Conservation (phyloP, 495 filamentous ascomycete species). For the Penicillium bialowiezense region DNA sequence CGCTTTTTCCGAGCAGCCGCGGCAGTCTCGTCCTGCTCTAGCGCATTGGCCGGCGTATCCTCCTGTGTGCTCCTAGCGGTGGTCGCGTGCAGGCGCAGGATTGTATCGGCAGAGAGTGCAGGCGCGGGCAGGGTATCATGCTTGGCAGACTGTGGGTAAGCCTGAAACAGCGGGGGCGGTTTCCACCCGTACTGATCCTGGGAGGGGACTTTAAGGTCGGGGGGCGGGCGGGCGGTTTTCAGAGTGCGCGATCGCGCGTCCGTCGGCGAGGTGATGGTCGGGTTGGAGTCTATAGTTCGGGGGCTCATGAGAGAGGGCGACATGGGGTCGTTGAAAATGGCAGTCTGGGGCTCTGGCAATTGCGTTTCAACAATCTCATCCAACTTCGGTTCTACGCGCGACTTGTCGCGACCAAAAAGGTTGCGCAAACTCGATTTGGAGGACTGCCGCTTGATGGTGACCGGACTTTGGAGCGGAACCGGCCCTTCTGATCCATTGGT, state of each 20-base stretch:
- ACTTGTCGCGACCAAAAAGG: conserved; percentile 40
- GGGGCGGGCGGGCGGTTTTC: conserved; percentile 17
- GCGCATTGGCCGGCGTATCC: background rate
- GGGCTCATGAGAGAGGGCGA: conserved; percentile 30
- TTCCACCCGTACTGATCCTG: conserved; percentile 55
- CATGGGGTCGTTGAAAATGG: conserved; percentile 15
- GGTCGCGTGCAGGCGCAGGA: conserved; percentile 55
- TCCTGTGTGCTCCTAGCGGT: conserved; percentile 33
- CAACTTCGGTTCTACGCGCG: conserved; percentile 32
- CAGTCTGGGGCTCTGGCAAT: conserved; percentile 9
- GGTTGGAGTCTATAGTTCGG: conserved; percentile 24
- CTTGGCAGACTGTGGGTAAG: conserved; percentile 79
- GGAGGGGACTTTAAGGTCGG: conserved; percentile 16
- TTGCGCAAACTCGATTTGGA: conserved; percentile 41
- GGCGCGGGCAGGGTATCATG: conserved; percentile 52
- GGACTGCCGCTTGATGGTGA: conserved; percentile 36
- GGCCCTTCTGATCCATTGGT: conserved; percentile 27
- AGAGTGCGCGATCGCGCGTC: conserved; percentile 20
- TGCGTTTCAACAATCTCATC: conserved; percentile 35
- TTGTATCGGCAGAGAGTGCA: conserved; percentile 50
- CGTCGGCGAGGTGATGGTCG: conserved; percentile 30
- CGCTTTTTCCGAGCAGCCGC: conserved; percentile 34
- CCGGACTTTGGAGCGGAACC: conserved; percentile 32
- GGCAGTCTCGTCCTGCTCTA: conserved; percentile 11
- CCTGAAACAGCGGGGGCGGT: conserved; percentile 82